These are phyloP conservation scores for Blastocystis sp. DNA, from an alignment of 352 stramenopile species.

Conservation along the genomic window DNA sequence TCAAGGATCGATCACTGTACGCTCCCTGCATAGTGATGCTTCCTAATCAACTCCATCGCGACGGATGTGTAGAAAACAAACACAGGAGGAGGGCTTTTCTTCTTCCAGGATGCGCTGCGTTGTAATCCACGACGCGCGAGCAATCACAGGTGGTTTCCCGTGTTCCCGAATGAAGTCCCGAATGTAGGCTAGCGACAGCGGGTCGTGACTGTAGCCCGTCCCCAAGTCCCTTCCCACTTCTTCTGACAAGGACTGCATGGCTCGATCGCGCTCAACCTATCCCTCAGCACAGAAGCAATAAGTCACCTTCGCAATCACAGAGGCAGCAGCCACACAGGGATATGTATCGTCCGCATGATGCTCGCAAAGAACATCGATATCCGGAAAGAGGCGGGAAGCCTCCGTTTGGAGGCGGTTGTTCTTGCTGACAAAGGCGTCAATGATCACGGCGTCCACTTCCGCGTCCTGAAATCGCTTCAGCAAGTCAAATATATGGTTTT, in stretches of 20 bases:
- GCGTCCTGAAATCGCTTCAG: background rate
- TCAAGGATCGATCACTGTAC: slow-evolving; percentile 1
- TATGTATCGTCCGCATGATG: slow-evolving; percentile 30
- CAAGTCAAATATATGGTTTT: slow-evolving; percentile 43
- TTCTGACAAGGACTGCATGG: background rate
- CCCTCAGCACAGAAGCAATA: background rate
- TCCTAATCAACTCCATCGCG: background rate
- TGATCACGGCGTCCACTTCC: slow-evolving; percentile 18
- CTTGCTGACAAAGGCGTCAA: slow-evolving; percentile 42
- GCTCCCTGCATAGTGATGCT: background rate
- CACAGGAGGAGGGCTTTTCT: background rate
- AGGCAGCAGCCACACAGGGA: slow-evolving; percentile 24
- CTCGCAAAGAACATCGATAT: background rate
- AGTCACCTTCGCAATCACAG: slow-evolving; percentile 10
- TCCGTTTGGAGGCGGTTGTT: slow-evolving; percentile 24
- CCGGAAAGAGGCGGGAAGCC: background rate
- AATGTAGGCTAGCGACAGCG: slow-evolving; percentile 28
- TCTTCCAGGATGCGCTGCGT: slow-evolving; percentile 29
- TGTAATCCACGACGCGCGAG: slow-evolving; percentile 14
- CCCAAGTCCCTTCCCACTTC: slow-evolving; percentile 22
- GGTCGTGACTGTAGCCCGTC: slow-evolving; percentile 31
- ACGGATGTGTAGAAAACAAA: no score
- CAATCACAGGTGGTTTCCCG: slow-evolving; percentile 28
- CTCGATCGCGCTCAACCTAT: slow-evolving; percentile 3
- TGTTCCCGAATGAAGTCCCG: slow-evolving; percentile 5